Evolutionary conservation across 2,329 filamentous ascomycete species (phyloP), one percentile per base, ranked within the genome.

Genomic region (Chalaropsis ovoidea): DNA sequence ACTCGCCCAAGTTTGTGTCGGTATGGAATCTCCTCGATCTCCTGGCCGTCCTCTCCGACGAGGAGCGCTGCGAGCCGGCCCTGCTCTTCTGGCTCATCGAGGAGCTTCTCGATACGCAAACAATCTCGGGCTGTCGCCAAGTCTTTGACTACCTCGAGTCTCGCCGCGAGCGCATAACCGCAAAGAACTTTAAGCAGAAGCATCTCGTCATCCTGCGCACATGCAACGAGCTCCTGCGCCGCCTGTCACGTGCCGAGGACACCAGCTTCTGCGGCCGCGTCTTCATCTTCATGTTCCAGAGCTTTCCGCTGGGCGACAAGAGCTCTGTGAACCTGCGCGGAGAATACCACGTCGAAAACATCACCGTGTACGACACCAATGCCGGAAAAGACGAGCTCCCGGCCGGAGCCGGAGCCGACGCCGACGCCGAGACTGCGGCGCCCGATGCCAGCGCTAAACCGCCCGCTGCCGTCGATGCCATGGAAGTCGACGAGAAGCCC

Each of bases 221-320:
- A 68, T 99, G 94, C 76, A 99, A 97, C 74, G 94, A 97, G 76
- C 80, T 99, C 17, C 80, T 99, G n/a, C 86, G 93, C 43, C 84
- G 94, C 58, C 81, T 99, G 1, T 97, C 94, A n/a, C 85, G 94
- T 66, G 93, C 94, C 3, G 92, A 97, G 74, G 94, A 99, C 75
- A 95, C 94, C 0, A 91, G 95, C 0, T 99, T 99, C 73, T 99
- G 94, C 72, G 94, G 94, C 17, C 84, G 94, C 47, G 94, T 99
- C 31, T 97, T 97, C 75, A 96, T 99, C 69, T 99, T 96, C 75
- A 84, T 99, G 73, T 99, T 97, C 75, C 94, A 99, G 74, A 95
- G 91, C 74, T 97, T 99, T 72, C 94, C 94, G 1, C 80, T 99
- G 0, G 93, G 93, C 41, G 95, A 99, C 75, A 94, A 93, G 74